Conservation (phyloP, 768 basidiomycete genomes). For the Coprinopsis marcescibilis region DNA sequence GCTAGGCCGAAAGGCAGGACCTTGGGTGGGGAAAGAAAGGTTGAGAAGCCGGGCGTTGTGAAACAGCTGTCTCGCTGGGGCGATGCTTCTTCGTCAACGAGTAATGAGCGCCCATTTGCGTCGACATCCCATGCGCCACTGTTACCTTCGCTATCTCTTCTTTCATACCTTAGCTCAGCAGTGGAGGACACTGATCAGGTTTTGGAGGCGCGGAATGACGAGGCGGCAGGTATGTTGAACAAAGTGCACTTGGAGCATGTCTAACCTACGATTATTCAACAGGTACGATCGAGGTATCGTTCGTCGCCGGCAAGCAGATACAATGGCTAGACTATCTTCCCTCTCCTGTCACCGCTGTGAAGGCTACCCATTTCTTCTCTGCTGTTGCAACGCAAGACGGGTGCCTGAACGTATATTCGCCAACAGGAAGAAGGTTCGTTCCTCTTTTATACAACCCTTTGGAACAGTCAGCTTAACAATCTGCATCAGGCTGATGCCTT, state of each 20-base stretch:
- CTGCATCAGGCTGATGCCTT: slow-evolving; percentile 65
- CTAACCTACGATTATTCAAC: neutral
- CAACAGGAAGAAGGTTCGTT: slow-evolving; percentile 72
- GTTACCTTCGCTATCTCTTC: slow-evolving; percentile 53
- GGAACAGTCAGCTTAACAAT: slow-evolving; percentile 3
- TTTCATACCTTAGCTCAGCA: slow-evolving; percentile 52
- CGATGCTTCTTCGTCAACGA: slow-evolving; percentile 17
- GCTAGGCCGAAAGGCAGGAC: slow-evolving; percentile 40
- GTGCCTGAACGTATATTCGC: slow-evolving; percentile 76
- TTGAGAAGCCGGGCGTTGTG: slow-evolving; percentile 40
- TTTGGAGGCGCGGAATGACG: slow-evolving; percentile 76
- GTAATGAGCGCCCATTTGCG: slow-evolving; percentile 16
- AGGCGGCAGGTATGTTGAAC: slow-evolving; percentile 20
- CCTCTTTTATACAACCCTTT: neutral
- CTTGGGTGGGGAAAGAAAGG: slow-evolving; percentile 59
- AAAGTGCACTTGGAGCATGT: neutral
- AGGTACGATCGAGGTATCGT: slow-evolving; percentile 68
- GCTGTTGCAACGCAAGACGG: slow-evolving; percentile 80
- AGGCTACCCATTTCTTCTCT: slow-evolving; percentile 60
- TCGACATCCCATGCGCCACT: too few species aligned
- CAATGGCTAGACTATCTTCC: slow-evolving; percentile 90
- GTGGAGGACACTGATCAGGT: slow-evolving; percentile 65
- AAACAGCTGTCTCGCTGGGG: slow-evolving; percentile 46
- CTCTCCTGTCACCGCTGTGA: slow-evolving; percentile 59
- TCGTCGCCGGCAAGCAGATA: slow-evolving; percentile 58